These are phyloP conservation scores for Jimgerdemannia lactiflua DNA, from an alignment of 192 early-diverging fungal species.

Conservation along the genomic window DNA sequence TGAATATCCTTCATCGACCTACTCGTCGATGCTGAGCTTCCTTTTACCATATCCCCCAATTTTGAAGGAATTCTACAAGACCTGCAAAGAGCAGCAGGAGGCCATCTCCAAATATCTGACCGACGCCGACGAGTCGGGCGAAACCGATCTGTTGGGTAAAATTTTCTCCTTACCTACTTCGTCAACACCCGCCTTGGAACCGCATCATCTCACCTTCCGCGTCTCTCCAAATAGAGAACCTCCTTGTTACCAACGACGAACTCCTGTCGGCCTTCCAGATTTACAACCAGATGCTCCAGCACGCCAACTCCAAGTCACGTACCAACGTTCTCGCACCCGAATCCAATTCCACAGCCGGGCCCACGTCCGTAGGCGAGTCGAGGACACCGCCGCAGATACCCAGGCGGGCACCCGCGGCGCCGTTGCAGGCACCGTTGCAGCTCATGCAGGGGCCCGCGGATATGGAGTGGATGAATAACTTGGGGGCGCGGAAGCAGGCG, in stretches of 20 bases:
- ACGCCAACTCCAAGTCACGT: background rate
- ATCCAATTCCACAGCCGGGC: background rate
- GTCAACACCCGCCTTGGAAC: background rate
- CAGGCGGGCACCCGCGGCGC: too few relatives aligned
- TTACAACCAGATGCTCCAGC: conserved; percentile 56
- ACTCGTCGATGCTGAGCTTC: background rate
- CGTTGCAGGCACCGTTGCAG: too few relatives aligned
- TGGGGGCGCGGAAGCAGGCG: too few relatives aligned
- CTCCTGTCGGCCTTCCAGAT: conserved; percentile 46
- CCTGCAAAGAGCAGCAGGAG: conserved; percentile 41
- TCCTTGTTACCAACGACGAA: conserved; percentile 48
- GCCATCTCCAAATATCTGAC: conserved; percentile 33
- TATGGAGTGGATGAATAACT: too few relatives aligned
- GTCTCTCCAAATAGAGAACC: background rate
- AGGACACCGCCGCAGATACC: too few relatives aligned
- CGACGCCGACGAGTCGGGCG: background rate
- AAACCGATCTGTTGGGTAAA: background rate
- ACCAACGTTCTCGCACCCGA: background rate
- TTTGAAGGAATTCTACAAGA: conserved; percentile 50
- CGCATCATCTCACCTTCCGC: background rate
- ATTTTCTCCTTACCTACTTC: background rate
- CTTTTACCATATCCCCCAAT: background rate
- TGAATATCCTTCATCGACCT: background rate
- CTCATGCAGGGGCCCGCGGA: too few relatives aligned
- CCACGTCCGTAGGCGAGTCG: background rate